A percentile compares a stretch with the other conserved stretches of the same genome.
phyloP scores from a whole-genome alignment of 2,329 filamentous ascomycete species.

The Truncatella angustata region DNA sequence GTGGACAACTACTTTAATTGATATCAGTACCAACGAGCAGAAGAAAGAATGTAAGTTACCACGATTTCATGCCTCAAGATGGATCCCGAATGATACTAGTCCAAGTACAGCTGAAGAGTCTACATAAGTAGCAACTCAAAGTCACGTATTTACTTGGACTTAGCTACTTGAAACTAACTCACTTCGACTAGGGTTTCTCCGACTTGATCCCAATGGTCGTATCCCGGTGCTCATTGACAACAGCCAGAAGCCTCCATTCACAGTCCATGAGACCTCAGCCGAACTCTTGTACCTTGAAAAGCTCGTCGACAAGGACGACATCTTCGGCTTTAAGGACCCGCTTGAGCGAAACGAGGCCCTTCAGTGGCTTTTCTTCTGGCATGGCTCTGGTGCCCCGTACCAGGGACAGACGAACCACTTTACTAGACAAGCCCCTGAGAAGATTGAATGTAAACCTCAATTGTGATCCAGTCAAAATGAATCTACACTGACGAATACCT shows the following conservation, averaged over 20 bases:
- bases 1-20: constrained; percentile 46
- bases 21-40: constrained; percentile 51
- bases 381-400: constrained; percentile 40
- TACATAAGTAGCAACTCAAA: too few species aligned
- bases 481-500: neutral
- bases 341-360: constrained; percentile 45
- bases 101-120: too few species aligned
- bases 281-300: constrained; percentile 53
- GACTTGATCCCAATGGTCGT: constrained; percentile 44
- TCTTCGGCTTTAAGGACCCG: constrained; percentile 50
- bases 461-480: neutral
- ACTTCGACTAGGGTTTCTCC: constrained; percentile 33
- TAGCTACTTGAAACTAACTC: too few species aligned
- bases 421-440: constrained; percentile 37
- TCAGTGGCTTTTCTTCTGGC: constrained; percentile 58
- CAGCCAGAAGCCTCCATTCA: constrained; percentile 44
- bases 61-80: too few species aligned
- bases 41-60: constrained; percentile 45
- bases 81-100: too few species aligned
- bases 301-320: constrained; percentile 43
- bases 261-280: constrained; percentile 52
- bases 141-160: too few species aligned
- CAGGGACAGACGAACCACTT: constrained; percentile 43
- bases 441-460: constrained; percentile 34
- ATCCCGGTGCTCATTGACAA: constrained; percentile 53